phyloP scores from a whole-genome alignment of 495 filamentous ascomycete species.

The Penicillium macrosclerotiorum region DNA sequence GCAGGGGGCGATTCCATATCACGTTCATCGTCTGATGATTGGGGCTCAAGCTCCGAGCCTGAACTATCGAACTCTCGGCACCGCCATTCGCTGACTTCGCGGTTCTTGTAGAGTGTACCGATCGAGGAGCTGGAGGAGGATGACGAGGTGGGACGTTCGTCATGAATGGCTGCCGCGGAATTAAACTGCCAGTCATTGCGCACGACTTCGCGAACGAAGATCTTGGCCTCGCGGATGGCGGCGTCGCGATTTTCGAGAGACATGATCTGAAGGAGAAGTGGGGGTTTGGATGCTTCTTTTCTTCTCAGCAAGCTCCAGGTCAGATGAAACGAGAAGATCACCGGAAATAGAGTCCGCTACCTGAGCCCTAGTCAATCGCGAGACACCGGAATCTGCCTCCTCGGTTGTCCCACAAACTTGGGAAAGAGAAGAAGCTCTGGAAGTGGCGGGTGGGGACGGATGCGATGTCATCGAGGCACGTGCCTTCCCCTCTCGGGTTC shows the following conservation, averaged over 20 bases:
- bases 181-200: constrained; percentile 46
- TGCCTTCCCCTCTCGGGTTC: constrained; percentile 4
- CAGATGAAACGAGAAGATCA: too few relatives aligned
- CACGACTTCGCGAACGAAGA: constrained; percentile 40
- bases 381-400: neutral
- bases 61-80: constrained; percentile 43
- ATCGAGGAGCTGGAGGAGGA: constrained; percentile 18
- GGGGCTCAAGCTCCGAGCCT: constrained; percentile 42
- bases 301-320: too few relatives aligned
- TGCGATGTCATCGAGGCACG: constrained; percentile 13
- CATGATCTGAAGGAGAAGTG: constrained; percentile 18
- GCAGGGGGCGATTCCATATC: constrained; percentile 8
- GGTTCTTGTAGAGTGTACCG: constrained; percentile 24
- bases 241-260: constrained; percentile 37
- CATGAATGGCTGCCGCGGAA: constrained; percentile 25
- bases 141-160: constrained; percentile 17
- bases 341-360: too few relatives aligned
- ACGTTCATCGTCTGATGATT: constrained; percentile 24
- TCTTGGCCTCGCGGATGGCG: constrained; percentile 43
- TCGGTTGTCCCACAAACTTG: neutral
- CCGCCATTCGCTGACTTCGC: constrained; percentile 41
- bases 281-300: neutral
- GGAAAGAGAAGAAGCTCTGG: constrained; percentile 5
- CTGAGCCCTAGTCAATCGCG: too few relatives aligned
- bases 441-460: constrained; percentile 8